A percentile compares a stretch with the other conserved stretches of the same genome.
phyloP scores from a whole-genome alignment of 352 stramenopile species.

The Pythium vanterpoolii region DNA sequence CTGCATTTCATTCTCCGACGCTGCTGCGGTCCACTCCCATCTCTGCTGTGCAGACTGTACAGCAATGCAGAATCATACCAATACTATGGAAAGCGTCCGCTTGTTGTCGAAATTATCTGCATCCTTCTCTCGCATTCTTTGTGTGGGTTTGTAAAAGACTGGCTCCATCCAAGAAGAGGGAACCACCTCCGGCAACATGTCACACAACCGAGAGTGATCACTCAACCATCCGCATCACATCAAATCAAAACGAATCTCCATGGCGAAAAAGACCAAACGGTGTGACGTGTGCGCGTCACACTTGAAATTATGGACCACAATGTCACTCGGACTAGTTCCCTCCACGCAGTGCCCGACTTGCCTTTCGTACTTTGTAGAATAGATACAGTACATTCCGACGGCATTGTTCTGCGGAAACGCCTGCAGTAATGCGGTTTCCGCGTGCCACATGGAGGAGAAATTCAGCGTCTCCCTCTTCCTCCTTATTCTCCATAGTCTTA shows the following conservation, averaged over 20 bases:
- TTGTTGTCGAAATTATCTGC: background rate
- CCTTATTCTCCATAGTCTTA: too few relatives aligned
- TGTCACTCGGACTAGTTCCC: constrained; percentile 3
- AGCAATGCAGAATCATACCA: background rate
- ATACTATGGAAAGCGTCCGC: background rate
- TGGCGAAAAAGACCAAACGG: background rate
- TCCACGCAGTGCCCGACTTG: background rate
- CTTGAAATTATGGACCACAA: background rate
- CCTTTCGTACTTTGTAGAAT: background rate
- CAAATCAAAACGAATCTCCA: constrained; percentile 8
- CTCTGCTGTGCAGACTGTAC: too few relatives aligned
- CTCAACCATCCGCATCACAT: background rate
- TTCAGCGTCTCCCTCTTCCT: background rate
- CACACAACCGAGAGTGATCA: constrained; percentile 14
- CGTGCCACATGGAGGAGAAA: background rate
- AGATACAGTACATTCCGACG: background rate
- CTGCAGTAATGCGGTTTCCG: background rate
- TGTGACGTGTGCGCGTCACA: constrained; percentile 1
- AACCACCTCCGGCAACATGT: background rate
- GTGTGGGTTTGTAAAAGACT: background rate
- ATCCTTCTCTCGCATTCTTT: background rate
- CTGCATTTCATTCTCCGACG: too few relatives aligned
- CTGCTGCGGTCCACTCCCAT: too few relatives aligned
- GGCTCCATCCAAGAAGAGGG: background rate
- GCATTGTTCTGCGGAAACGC: background rate